Evolutionary conservation across 106 monocot species (phyloP), one percentile per base, ranked within the genome.

Genomic region (Triglochin maritima): DNA sequence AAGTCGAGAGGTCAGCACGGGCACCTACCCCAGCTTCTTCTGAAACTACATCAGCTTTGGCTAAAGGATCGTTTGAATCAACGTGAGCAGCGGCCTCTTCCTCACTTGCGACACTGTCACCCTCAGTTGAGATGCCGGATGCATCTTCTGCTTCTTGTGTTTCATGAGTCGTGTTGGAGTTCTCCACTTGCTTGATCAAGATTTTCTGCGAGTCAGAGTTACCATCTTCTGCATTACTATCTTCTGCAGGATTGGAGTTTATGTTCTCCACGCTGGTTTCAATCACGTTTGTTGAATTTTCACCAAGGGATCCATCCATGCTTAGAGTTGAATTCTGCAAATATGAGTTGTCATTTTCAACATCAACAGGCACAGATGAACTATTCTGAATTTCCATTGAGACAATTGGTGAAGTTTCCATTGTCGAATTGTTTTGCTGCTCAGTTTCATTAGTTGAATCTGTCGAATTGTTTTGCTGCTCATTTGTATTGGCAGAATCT

Each of bases 1-100:
- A 57, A 2, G 57, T 74, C 10, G 65, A 57, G 9, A 74, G 73
- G 13, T 65, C 68, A n/a, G 68, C 45, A 11, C 58, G 59, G 17
- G 75, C 59, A 9, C 62, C 60, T 42, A 15, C 41, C 44, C 62
- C 75, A 1, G 29, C 29, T 48, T 67, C 67, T 49, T 53, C 52
- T 60, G n/a, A 55, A 47, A 60, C 29, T 5, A 4, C 17, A 29
- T 49, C 70, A 4, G 15, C n/a, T 10, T 69, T 69, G 47, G 17
- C 11, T 4, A 49, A 62, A 15, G 71, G 13, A 10, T 62, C 44
- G 47, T n/a, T 52, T 29, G 71, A 62, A 46, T 69, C 69, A 47
- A 10, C 14, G 7, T 48, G 13, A 48, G 14, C 64, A 15, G 48
- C n/a, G 49, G 47, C 17, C n/a, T 2, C 64, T 48, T 6, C 46